Base-by-base conservation (phyloP, 352 stramenopile species). In the Pythium sukuiense region DNA sequence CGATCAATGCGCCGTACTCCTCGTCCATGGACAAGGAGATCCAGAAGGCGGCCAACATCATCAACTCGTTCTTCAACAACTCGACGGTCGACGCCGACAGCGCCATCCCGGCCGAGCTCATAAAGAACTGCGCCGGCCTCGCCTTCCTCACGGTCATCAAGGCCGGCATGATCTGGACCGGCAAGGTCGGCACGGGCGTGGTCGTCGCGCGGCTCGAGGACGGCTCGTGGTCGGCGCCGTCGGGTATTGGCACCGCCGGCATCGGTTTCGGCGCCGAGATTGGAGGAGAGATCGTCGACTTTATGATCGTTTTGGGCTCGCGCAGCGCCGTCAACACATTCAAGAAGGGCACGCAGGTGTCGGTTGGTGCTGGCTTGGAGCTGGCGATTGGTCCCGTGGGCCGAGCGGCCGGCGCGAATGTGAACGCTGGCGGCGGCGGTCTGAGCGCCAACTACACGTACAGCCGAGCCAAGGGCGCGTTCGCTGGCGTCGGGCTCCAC, bases 141-240 rank as follows among this genome's bases (percentile, higher is more conserved):
- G 88, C 83, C 16, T 94, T 96, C 73, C 77, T 96, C 64, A 96
- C 88, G 13, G 85, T 96, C 67, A 64, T 93, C 46, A 96, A 96
- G 63, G 88, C 84, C 48, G 88, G 88, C 4, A 62, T 96, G 57
- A 87, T 96, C 64, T 93, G 82, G 82, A 93, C 84, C 0, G 88
- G 86, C 37, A 93, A 94, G 58, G 55, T 95, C 63, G 88, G 88
- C 58, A 95, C 86, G 24, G 88, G 88, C n/a, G 46, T 96, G 46
- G 87, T 96, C 6, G 71, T 96, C 39, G 73, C 86, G 27, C 79
- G 83, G 0, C 78, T 96, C n/a, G 76, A 90, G 16, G 84, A 95
- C 67, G 88, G 88, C 26, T 84, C 80, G 5, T 96, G 88, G 88
- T 95, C 86, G 37, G 77, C 88, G 20, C 88, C 88, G 1, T 95